These are phyloP conservation scores for Theileria equi DNA, from an alignment of 169 alveolate genomes.

Conservation along the genomic window DNA sequence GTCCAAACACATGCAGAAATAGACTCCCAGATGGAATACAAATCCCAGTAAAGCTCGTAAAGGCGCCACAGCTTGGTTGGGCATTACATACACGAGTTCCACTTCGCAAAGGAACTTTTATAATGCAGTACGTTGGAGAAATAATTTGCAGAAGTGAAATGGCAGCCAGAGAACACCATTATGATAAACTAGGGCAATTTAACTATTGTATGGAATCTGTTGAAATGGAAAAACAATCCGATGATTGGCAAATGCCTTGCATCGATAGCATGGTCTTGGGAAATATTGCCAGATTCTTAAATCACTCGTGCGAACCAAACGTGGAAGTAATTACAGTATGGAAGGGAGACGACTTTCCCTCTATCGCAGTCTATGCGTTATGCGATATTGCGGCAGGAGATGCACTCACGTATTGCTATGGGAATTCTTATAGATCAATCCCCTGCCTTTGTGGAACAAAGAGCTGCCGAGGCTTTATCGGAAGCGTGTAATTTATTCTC, in stretches of 20 bases:
- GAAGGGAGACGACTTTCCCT: conserved; percentile 76
- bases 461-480: conserved; percentile 72
- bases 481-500: conserved; percentile 30
- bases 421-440: conserved; percentile 65
- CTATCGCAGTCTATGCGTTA: conserved; percentile 71
- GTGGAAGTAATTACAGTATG: conserved; percentile 76
- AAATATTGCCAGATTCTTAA: conserved; percentile 83
- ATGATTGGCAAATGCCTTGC: conserved; percentile 80
- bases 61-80: conserved; percentile 71
- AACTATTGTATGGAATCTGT: conserved; percentile 78
- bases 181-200: conserved; percentile 70
- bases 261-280: conserved; percentile 81
- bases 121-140: conserved; percentile 87
- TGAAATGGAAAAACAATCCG: conserved; percentile 72
- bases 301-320: conserved; percentile 87
- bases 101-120: conserved; percentile 74
- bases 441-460: conserved; percentile 71
- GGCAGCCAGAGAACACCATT: conserved; percentile 79
- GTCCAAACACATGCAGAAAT: conserved; percentile 70
- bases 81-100: conserved; percentile 63
- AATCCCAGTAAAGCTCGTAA: conserved; percentile 69
- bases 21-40: conserved; percentile 73
- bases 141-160: conserved; percentile 74
- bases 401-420: conserved; percentile 76
- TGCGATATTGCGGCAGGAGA: conserved; percentile 74